Conservation (phyloP, 306 rosid genomes). For the Pyrus bretschneideri region DNA sequence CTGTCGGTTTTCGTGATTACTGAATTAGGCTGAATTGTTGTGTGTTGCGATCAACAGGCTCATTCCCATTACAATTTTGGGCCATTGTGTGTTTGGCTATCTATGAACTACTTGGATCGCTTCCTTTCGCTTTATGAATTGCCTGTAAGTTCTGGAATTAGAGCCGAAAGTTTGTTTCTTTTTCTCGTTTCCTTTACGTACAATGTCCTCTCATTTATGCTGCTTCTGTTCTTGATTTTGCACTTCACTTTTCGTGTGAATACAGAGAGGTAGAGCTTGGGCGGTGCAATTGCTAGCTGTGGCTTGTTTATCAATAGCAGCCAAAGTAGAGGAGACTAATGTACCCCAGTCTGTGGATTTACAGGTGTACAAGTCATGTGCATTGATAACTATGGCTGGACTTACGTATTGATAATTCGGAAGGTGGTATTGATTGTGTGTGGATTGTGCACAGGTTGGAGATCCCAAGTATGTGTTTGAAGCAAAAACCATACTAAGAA, state of each 20-base stretch:
- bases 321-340: conserved; percentile 60
- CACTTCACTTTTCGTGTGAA: conserved; percentile 2
- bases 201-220: conserved; percentile 1
- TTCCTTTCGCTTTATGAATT: conserved; percentile 50
- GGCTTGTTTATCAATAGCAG: conserved; percentile 66
- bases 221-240: conserved; percentile 8
- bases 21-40: conserved; percentile 8
- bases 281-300: conserved; percentile 49
- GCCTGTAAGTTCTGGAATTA: conserved; percentile 45
- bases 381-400: neutral
- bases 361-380: conserved; percentile 38
- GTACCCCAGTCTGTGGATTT: conserved; percentile 40
- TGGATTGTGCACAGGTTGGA: conserved; percentile 37
- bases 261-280: conserved; percentile 48
- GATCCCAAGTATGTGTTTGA: conserved; percentile 50
- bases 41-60: conserved; percentile 52
- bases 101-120: conserved; percentile 77
- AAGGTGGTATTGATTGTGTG: neutral
- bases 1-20: conserved; percentile 6
- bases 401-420: neutral
- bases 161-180: neutral
- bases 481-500: conserved; percentile 39
- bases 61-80: conserved; percentile 48
- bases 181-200: neutral
- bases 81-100: conserved; percentile 42